A percentile compares a stretch with the other conserved stretches of the same genome.
These are phyloP conservation scores for Gonapodya prolifera DNA, from an alignment of 192 early-diverging fungal genomes.

Conservation along the genomic window DNA sequence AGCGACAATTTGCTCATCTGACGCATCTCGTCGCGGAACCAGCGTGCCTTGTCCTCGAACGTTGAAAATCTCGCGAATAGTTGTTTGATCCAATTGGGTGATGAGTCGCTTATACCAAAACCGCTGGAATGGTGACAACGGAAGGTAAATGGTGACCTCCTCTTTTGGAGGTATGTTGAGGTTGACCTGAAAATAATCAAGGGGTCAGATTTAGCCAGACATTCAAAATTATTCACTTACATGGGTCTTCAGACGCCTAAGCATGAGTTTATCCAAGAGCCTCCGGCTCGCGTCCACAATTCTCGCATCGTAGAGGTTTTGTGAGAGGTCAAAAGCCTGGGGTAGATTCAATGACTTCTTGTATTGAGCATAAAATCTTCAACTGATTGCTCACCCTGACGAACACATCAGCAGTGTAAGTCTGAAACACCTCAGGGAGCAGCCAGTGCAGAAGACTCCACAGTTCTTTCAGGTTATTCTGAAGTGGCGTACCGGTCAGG, in stretches of 20 bases:
- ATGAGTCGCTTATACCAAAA: conserved; percentile 28
- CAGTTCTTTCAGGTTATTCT: conserved; percentile 11
- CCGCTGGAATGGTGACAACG: background rate
- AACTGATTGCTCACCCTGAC: background rate
- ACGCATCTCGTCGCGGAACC: background rate
- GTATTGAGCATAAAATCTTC: too few species aligned
- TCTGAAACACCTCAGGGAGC: conserved; percentile 17
- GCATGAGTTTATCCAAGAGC: conserved; percentile 26
- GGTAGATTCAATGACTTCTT: too few species aligned
- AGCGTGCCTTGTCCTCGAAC: background rate
- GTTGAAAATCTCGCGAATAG: conserved; percentile 18
- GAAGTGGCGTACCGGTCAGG: conserved; percentile 10
- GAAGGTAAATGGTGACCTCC: conserved; percentile 18
- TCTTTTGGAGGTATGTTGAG: conserved; percentile 27
- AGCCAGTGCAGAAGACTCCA: conserved; percentile 8
- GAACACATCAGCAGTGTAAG: conserved; percentile 19
- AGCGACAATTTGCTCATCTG: background rate
- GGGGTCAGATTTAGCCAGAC: too few species aligned
- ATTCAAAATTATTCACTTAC: background rate
- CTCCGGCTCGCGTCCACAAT: conserved; percentile 16
- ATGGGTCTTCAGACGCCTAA: conserved; percentile 20
- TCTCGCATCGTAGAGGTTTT: conserved; percentile 15
- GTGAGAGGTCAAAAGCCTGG: conserved; percentile 17
- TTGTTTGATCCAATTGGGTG: conserved; percentile 21
- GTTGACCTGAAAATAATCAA: conserved; percentile 15